phyloP scores from a whole-genome alignment of 2,329 filamentous ascomycete genomes.

The Aspergillus flavus region DNA sequence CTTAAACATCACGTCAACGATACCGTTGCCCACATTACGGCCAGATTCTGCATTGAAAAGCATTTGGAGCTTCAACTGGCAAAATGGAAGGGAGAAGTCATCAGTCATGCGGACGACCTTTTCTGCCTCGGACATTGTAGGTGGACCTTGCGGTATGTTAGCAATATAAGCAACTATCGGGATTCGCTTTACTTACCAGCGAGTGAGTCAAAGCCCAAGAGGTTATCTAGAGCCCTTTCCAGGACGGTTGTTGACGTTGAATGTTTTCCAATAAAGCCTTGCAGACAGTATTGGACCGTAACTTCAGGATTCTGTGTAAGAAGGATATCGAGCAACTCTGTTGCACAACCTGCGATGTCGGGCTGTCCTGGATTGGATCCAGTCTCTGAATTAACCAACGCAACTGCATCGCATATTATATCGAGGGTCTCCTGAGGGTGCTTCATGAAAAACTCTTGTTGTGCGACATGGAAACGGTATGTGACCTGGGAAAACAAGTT shows the following conservation, averaged over 20 bases:
- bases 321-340: conserved; percentile 35
- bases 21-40: conserved; percentile 30
- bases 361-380: conserved; percentile 9
- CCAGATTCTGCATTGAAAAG: conserved; percentile 37
- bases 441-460: conserved; percentile 42
- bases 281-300: conserved; percentile 31
- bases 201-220: conserved; percentile 33
- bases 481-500: conserved; percentile 28
- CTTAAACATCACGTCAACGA: conserved; percentile 45
- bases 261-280: conserved; percentile 32
- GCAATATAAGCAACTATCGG: neutral
- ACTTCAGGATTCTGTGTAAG: conserved; percentile 37
- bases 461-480: conserved; percentile 44
- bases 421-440: conserved; percentile 36
- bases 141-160: conserved; percentile 14
- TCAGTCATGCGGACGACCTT: conserved; percentile 40
- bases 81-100: conserved; percentile 48
- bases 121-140: conserved; percentile 34
- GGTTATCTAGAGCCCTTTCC: conserved; percentile 34
- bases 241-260: conserved; percentile 30
- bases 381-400: conserved; percentile 18
- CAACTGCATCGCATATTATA: conserved; percentile 36
- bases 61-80: conserved; percentile 46
- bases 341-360: conserved; percentile 28
- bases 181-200: conserved; percentile 17